These are phyloP conservation scores for Graphilbum sp. DNA, from an alignment of 2,329 filamentous ascomycete species.

Conservation along the genomic window DNA sequence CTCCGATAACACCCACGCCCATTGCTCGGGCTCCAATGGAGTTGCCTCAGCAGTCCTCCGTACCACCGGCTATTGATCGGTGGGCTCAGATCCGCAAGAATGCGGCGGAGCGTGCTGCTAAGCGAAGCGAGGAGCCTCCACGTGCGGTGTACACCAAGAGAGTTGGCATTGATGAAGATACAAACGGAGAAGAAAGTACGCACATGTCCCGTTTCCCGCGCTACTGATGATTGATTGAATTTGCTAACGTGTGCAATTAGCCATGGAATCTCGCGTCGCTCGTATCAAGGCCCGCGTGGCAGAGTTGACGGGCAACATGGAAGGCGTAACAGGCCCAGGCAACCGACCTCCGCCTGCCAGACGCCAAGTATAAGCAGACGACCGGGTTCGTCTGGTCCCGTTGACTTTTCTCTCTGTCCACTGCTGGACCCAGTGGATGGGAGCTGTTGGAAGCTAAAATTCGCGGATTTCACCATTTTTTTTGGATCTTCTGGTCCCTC, in stretches of 20 bases:
- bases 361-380: constrained; percentile 1
- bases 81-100: constrained; percentile 97
- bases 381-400: too few species aligned
- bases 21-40: constrained; percentile 3
- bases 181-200: constrained; percentile 90
- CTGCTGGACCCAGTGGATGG: too few species aligned
- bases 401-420: too few species aligned
- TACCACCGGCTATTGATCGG: constrained; percentile 44
- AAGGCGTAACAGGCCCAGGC: constrained; percentile 29
- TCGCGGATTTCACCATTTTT: too few species aligned
- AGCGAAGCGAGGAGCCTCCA: constrained; percentile 47
- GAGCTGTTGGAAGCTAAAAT: too few species aligned
- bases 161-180: constrained; percentile 61
- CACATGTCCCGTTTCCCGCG: too few species aligned
- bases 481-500: too few species aligned
- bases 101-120: constrained; percentile 63
- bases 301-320: constrained; percentile 77
- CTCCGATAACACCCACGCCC: constrained; percentile 7
- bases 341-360: constrained; percentile 15
- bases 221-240: not conserved
- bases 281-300: constrained; percentile 96
- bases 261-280: constrained; percentile 89
- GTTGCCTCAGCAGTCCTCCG: constrained; percentile 15
- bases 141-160: constrained; percentile 39
- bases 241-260: constrained; percentile 27